Evolutionary conservation across 371 early-diverging fungal genomes (phyloP).

Genomic region (Mucor piriformis): DNA sequence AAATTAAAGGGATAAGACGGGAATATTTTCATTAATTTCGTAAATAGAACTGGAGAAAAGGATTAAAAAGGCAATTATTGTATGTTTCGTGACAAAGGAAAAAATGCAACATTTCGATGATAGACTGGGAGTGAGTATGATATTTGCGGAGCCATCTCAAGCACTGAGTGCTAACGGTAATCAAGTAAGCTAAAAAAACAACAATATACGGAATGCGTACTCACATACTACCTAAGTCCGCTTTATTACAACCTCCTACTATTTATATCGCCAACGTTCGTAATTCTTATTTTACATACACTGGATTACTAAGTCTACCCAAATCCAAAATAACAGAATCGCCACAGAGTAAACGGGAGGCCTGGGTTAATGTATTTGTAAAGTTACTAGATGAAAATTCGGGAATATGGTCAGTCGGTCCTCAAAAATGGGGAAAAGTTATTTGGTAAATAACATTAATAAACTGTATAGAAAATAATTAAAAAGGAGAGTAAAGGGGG

Average conservation of each 20-base stretch:
- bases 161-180: slow-evolving; percentile 1
- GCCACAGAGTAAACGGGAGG: slow-evolving; percentile 19
- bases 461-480: too few species aligned
- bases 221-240: slow-evolving; percentile 5
- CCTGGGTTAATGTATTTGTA: slow-evolving; percentile 39
- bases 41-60: slow-evolving; percentile 13
- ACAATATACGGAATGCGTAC: background rate
- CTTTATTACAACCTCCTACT: slow-evolving; percentile 33
- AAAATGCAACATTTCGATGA: slow-evolving; percentile 32
- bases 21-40: background rate
- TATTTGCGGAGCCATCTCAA: slow-evolving; percentile 36
- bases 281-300: slow-evolving; percentile 39
- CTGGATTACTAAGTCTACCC: slow-evolving; percentile 33
- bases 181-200: slow-evolving; percentile 10
- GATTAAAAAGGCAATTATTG: slow-evolving; percentile 32
- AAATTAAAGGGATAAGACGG: too few species aligned
- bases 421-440: slow-evolving; percentile 28
- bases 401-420: slow-evolving; percentile 30
- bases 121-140: slow-evolving; percentile 32
- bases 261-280: slow-evolving; percentile 32
- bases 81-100: slow-evolving; percentile 38
- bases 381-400: slow-evolving; percentile 27
- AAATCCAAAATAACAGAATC: background rate
- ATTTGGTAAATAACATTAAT: slow-evolving; percentile 13
- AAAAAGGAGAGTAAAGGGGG: too few species aligned